These are phyloP conservation scores for Prunus salicina DNA, from an alignment of 306 rosid species.

Conservation along the genomic window DNA sequence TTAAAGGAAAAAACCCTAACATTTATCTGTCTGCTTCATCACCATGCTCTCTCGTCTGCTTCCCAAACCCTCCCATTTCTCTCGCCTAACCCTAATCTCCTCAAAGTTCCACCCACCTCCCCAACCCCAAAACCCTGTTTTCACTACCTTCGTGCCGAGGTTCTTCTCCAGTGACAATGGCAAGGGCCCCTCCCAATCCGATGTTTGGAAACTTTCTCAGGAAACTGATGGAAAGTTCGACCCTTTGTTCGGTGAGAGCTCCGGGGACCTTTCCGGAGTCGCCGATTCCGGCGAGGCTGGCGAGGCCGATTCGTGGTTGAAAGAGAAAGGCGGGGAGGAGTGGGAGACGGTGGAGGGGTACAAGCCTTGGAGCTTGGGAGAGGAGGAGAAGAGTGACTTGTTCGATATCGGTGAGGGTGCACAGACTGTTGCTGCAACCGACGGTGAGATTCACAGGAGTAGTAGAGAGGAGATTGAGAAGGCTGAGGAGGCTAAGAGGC, in stretches of 20 bases:
- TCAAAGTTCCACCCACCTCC: constrained; percentile 19
- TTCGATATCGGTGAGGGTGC: constrained; percentile 40
- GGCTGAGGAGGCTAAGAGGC: constrained; percentile 37
- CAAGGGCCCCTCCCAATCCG: constrained; percentile 26
- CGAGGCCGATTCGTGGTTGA: constrained; percentile 41
- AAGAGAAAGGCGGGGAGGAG: constrained; percentile 42
- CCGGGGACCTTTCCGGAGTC: constrained; percentile 24
- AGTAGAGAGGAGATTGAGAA: constrained; percentile 19
- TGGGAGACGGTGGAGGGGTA: constrained; percentile 31
- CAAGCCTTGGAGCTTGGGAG: constrained; percentile 61
- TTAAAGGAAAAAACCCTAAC: neutral
- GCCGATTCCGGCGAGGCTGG: neutral
- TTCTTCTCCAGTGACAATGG: constrained; percentile 52
- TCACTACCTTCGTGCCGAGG: constrained; percentile 22
- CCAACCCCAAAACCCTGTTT: constrained; percentile 27
- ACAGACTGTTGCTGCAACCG: constrained; percentile 12
- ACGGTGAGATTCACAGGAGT: neutral
- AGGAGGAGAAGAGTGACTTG: constrained; percentile 42
- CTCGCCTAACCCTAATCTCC: constrained; percentile 41
- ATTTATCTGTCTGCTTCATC: constrained; percentile 6
- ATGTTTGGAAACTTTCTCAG: constrained; percentile 41
- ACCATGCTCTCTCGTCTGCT: constrained; percentile 86
- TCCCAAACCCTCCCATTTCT: constrained; percentile 63
- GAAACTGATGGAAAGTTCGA: constrained; percentile 47
- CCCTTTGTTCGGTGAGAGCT: constrained; percentile 36